Evolutionary conservation across 352 stramenopile genomes (phyloP), one percentile per base, ranked within the genome.

Genomic region (Phytophthora citrophthora): DNA sequence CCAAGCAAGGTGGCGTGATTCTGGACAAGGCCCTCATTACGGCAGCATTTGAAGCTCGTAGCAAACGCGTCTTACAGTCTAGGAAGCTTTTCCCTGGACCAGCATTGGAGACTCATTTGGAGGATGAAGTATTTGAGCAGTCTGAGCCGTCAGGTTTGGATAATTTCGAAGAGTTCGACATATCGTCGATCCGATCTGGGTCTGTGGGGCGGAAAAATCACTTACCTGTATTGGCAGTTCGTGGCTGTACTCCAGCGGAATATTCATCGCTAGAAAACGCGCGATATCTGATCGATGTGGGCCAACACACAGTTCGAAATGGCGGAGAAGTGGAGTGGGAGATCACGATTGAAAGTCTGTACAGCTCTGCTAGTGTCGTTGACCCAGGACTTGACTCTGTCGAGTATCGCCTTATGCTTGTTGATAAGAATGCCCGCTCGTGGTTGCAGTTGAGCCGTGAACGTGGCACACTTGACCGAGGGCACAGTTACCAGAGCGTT

Each of bases 251-350:
- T 1, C 88, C 88, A 11, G 84, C 82, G 2, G 85, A 94, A 26
- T 94, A 94, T 54, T 93, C 86, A 7, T 79, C 81, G 1, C 77
- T 96, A 1, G 84, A 95, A 32, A 91, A 84, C 24, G 91, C 86
- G 27, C 82, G 88, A 6, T 96, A 92, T 55, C 77, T 95, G 18
- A 93, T 96, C 32, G 88, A 96, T 66, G 86, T 92, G 12, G 88
- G 88, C 0, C 88, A 96, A 43, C 88, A 96, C 59, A 96, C 86
- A 3, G 83, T 96, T 49, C 86, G 88, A 41, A 94, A 93, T 34
- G 88, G 87, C 24, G 86, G 85, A 58, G 87, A 94, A 68, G 81
- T 96, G 16, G 88, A 96, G 57, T 96, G 88, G 88, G 88, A 96
- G 46, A 94, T 96, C 54, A 95, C 88, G 1, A 77, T 96, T 16